Conservation (phyloP, 805 yeast species). For the Wickerhamomyces subpelliculosus region DNA sequence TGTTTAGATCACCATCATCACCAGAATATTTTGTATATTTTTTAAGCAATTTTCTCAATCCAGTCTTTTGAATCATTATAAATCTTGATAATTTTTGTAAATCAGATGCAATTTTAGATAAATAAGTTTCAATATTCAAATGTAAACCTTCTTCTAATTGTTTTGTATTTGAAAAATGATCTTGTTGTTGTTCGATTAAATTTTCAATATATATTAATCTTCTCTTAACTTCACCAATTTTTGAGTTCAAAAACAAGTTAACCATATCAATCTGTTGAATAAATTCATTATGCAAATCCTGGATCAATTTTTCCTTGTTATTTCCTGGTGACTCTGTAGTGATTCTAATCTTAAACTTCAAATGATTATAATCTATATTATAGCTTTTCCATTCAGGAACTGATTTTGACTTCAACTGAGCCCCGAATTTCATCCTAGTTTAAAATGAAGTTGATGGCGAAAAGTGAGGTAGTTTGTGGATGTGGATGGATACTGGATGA, state of each 20-base stretch:
- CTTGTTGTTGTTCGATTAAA: slow-evolving; percentile 20
- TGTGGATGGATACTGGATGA: too few species aligned
- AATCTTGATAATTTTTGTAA: slow-evolving; percentile 65
- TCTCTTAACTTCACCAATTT: slow-evolving; percentile 61
- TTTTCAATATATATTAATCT: slow-evolving; percentile 34
- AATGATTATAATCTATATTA: slow-evolving; percentile 75
- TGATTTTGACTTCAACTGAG: slow-evolving; percentile 64
- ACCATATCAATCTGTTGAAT: slow-evolving; percentile 52
- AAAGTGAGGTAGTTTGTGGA: not conserved
- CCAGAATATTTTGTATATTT: slow-evolving; percentile 48
- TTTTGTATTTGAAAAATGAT: not conserved
- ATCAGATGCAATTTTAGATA: slow-evolving; percentile 37
- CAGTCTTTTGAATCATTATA: slow-evolving; percentile 67
- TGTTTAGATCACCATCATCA: slow-evolving; percentile 21
- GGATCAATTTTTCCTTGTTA: slow-evolving; percentile 6
- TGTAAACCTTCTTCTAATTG: slow-evolving; percentile 2
- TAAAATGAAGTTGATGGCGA: not conserved
- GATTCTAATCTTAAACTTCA: slow-evolving; percentile 57
- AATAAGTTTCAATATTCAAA: slow-evolving; percentile 27
- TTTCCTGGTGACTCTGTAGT: slow-evolving; percentile 28
- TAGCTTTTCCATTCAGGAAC: slow-evolving; percentile 85
- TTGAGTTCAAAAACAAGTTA: slow-evolving; percentile 57
- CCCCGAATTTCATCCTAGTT: slow-evolving; percentile 77
- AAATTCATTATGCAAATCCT: slow-evolving; percentile 36
- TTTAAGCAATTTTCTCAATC: slow-evolving; percentile 64